Conservation (phyloP, 2,329 filamentous ascomycete species). For the Hypocreales sp. region DNA sequence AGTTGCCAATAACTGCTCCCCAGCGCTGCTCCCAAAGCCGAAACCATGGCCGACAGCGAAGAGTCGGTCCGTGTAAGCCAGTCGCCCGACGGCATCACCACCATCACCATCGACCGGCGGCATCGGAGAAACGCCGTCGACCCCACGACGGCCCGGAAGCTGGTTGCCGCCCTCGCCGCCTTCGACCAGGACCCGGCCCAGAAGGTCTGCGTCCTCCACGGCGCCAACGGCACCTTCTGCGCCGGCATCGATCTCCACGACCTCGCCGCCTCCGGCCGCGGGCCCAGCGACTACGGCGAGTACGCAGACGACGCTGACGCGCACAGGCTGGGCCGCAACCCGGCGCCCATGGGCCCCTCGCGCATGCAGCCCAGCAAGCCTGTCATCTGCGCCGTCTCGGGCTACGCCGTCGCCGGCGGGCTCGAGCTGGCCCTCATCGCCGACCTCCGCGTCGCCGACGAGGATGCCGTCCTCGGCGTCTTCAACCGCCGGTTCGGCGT, state of each 20-base stretch:
- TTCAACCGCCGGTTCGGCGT: conserved; percentile 29
- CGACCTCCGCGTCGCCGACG: conserved; percentile 36
- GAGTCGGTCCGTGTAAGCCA: conserved; percentile 3
- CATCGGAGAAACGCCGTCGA: conserved; percentile 36
- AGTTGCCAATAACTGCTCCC: too few relatives aligned
- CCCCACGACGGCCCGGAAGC: conserved; percentile 25
- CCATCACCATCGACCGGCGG: conserved; percentile 37
- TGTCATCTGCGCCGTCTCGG: conserved; percentile 32
- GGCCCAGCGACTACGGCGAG: conserved; percentile 1
- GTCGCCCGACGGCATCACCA: conserved; percentile 27
- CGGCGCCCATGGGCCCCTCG: conserved; percentile 35
- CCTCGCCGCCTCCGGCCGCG: conserved; percentile 11
- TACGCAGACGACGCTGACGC: neutral
- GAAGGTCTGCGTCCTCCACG: conserved; percentile 35
- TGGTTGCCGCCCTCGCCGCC: conserved; percentile 28
- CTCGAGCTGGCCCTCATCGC: conserved; percentile 36
- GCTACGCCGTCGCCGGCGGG: conserved; percentile 36
- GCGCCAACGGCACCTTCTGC: conserved; percentile 30
- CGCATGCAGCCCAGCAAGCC: conserved; percentile 33
- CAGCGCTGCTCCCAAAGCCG: too few relatives aligned
- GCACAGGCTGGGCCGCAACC: conserved; percentile 6
- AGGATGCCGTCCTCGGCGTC: conserved; percentile 36
- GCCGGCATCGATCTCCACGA: conserved; percentile 35
- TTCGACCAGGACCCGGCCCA: conserved; percentile 34
- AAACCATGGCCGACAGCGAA: neutral